phyloP scores from a whole-genome alignment of 108 stramenopile species.

The Mediolabrus comicus region DNA sequence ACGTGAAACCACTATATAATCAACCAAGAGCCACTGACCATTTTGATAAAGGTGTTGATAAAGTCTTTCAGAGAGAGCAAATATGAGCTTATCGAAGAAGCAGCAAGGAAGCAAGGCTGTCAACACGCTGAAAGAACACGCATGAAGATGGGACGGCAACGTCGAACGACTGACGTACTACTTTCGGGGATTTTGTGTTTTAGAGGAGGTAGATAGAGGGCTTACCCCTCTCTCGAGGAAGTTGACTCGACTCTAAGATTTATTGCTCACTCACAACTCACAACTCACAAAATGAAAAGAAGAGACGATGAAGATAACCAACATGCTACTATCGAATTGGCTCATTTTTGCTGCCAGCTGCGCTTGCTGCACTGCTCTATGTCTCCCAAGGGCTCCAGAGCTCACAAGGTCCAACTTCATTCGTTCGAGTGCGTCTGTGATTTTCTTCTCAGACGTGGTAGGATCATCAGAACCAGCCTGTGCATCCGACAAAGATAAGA shows the following conservation, averaged over 20 bases:
- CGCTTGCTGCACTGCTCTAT: slow-evolving; percentile 17
- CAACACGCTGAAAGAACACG: neutral
- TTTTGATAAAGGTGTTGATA: neutral
- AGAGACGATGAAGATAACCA: too few relatives aligned
- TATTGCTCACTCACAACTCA: too few relatives aligned
- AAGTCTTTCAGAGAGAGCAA: neutral
- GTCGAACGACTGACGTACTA: too few relatives aligned
- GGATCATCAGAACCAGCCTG: slow-evolving; percentile 18
- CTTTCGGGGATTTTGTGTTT: too few relatives aligned
- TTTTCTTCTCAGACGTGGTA: slow-evolving; percentile 13
- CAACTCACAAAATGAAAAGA: too few relatives aligned
- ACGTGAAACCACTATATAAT: neutral
- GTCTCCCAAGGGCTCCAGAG: slow-evolving; percentile 6
- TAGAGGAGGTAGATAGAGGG: too few relatives aligned
- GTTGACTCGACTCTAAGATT: too few relatives aligned
- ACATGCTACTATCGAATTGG: too few relatives aligned
- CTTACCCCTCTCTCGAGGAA: too few relatives aligned
- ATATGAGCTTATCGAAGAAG: too few relatives aligned
- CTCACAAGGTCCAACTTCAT: slow-evolving; percentile 31
- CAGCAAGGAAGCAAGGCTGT: too few relatives aligned
- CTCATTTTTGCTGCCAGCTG: neutral
- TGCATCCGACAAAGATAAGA: slow-evolving; percentile 19
- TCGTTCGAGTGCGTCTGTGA: slow-evolving; percentile 27
- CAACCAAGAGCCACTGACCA: neutral
- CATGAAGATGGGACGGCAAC: too few relatives aligned